Percentiles rank a stretch among this genome's conserved stretches.
phyloP scores from a whole-genome alignment of 306 rosid genomes.

The Dalbergia cochinchinensis region DNA sequence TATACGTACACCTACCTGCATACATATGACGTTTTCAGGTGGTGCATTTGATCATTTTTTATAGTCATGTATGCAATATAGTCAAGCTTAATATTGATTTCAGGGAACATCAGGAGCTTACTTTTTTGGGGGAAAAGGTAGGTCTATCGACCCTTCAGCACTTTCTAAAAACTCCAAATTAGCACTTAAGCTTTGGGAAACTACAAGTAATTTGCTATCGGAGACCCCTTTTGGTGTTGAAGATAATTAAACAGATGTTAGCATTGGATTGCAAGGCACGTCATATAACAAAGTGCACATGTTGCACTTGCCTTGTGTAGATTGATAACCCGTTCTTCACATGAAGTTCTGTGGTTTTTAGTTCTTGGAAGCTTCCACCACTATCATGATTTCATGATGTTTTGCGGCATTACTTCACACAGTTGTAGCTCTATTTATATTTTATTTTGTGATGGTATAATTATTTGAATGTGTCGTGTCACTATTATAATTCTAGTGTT shows the following conservation, averaged over 20 bases:
- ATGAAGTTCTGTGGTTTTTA: constrained; percentile 3
- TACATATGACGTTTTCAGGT: not conserved
- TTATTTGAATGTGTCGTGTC: not conserved
- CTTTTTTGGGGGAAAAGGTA: constrained; percentile 80
- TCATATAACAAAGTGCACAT: constrained; percentile 19
- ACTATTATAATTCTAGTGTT: not conserved
- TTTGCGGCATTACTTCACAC: not conserved
- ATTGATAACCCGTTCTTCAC: constrained; percentile 22
- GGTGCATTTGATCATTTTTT: not conserved
- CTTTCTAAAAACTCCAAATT: constrained; percentile 61
- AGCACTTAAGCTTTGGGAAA: constrained; percentile 80
- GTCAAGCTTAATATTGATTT: constrained; percentile 37
- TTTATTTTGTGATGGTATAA: not conserved
- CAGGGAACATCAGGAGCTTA: constrained; percentile 84
- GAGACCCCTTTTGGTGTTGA: constrained; percentile 59
- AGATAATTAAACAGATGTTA: constrained; percentile 30
- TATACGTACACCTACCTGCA: not conserved
- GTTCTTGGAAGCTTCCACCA: constrained; percentile 7
- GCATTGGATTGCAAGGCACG: constrained; percentile 31
- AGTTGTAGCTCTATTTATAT: not conserved
- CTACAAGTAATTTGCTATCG: constrained; percentile 61
- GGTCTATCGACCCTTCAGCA: constrained; percentile 66
- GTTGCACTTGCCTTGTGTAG: constrained; percentile 24
- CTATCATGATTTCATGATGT: not conserved
- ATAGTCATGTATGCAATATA: not conserved